A percentile compares a stretch with the other conserved stretches of the same genome.
Conservation (phyloP, 495 filamentous ascomycete species). For the Astrothelium macrocarpum region DNA sequence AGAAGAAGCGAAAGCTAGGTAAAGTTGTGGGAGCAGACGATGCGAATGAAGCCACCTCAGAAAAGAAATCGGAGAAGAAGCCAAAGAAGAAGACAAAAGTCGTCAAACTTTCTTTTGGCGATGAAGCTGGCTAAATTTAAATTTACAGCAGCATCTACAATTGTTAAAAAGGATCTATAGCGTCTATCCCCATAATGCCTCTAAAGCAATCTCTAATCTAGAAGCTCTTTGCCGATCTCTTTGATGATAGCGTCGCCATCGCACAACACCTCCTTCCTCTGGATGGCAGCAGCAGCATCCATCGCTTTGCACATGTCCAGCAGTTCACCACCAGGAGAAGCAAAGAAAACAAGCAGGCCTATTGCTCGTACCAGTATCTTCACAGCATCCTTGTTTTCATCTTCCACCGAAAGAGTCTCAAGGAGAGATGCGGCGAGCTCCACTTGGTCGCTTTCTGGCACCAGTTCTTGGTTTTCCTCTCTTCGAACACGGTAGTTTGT, state of each 20-base stretch:
- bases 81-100: constrained; percentile 34
- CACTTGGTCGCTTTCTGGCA: constrained; percentile 61
- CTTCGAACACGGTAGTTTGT: constrained; percentile 57
- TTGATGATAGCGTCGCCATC: constrained; percentile 41
- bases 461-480: constrained; percentile 45
- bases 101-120: constrained; percentile 33
- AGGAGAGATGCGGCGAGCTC: constrained; percentile 68
- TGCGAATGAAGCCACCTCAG: constrained; percentile 10
- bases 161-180: background rate
- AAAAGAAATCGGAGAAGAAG: constrained; percentile 22
- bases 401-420: constrained; percentile 62
- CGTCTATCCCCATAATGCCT: background rate
- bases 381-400: constrained; percentile 57
- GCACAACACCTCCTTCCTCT: constrained; percentile 45
- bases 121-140: constrained; percentile 13
- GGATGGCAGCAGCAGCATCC: constrained; percentile 53
- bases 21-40: constrained; percentile 27
- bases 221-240: background rate
- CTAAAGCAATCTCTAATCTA: background rate
- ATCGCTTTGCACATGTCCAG: constrained; percentile 62
- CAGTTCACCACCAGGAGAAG: constrained; percentile 58
- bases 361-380: constrained; percentile 63
- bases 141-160: background rate
- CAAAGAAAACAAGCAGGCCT: constrained; percentile 62
- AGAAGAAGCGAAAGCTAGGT: constrained; percentile 30